Percentiles rank a stretch among this genome's conserved stretches.
Conservation (phyloP, 2,329 filamentous ascomycete genomes). For the Aureobasidium musti region DNA sequence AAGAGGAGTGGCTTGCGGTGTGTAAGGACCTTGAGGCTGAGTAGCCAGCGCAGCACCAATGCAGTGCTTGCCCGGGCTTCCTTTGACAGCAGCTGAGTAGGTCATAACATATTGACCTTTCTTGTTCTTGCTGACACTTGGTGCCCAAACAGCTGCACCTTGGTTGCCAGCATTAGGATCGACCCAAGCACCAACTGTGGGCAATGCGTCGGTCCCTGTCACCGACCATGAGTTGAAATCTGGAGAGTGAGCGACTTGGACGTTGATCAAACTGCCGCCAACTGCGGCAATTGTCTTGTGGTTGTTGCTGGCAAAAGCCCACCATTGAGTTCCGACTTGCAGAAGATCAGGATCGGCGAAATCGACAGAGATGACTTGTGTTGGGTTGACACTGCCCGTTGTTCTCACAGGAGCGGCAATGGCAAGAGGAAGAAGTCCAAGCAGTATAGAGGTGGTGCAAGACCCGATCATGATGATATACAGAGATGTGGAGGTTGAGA, state of each 20-base stretch:
- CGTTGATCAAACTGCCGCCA: conserved; percentile 38
- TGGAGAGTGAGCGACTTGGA: conserved; percentile 42
- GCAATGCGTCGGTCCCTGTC: conserved; percentile 39
- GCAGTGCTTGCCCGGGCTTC: conserved; percentile 35
- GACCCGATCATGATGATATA: neutral
- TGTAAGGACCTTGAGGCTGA: conserved; percentile 36
- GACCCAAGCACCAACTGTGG: conserved; percentile 38
- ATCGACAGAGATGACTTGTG: conserved; percentile 32
- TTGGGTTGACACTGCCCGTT: conserved; percentile 16
- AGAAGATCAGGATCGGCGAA: conserved; percentile 46
- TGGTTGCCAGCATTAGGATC: conserved; percentile 33
- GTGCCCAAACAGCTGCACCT: conserved; percentile 42
- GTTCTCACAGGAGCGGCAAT: conserved; percentile 14
- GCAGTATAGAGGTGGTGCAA: neutral
- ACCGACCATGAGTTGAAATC: conserved; percentile 42
- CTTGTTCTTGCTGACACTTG: conserved; percentile 38
- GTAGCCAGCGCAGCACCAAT: conserved; percentile 36
- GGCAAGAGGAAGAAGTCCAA: conserved; percentile 2
- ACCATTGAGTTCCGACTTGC: conserved; percentile 41
- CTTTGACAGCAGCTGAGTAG: conserved; percentile 37
- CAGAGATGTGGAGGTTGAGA: neutral
- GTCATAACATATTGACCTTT: conserved; percentile 38
- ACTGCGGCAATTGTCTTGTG: conserved; percentile 36
- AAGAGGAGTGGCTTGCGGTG: conserved; percentile 35
- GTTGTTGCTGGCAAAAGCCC: conserved; percentile 45